Evolutionary conservation across 2,329 filamentous ascomycete genomes (phyloP).

Genomic region (Diaporthe humulicola): DNA sequence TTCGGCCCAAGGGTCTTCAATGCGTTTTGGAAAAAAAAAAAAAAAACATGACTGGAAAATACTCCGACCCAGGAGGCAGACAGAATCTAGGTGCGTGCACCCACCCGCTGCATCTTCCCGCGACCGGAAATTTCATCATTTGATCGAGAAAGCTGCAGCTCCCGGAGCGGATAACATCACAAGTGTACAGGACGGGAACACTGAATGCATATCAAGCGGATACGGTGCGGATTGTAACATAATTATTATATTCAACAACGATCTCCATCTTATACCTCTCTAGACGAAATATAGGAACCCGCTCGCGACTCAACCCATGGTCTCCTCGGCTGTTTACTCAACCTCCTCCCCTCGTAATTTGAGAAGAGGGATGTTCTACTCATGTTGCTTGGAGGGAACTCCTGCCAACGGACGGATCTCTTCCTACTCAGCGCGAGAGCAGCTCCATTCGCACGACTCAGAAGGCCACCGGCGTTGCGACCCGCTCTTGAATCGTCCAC

Average conservation of each 20-base stretch:
- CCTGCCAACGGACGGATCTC: slow-evolving; percentile 38
- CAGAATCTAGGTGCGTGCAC: no score
- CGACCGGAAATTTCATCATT: no score
- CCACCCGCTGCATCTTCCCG: no score
- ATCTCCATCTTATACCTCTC: slow-evolving; percentile 9
- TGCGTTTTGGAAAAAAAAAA: no score
- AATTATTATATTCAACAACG: background rate
- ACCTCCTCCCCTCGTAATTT: slow-evolving; percentile 37
- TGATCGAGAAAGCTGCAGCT: no score
- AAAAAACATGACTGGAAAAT: no score
- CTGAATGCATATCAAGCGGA: background rate
- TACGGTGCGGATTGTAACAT: background rate
- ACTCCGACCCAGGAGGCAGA: no score
- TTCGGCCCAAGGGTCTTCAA: no score
- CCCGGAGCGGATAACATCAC: no score
- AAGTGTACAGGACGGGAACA: background rate
- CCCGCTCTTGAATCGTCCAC: slow-evolving; percentile 20
- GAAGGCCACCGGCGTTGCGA: background rate
- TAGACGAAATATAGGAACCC: slow-evolving; percentile 34
- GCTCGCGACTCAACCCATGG: slow-evolving; percentile 39
- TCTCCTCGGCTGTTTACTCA: slow-evolving; percentile 37
- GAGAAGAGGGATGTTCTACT: slow-evolving; percentile 29
- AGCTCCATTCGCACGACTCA: slow-evolving; percentile 16
- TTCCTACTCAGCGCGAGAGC: slow-evolving; percentile 34
- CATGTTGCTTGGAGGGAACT: slow-evolving; percentile 40